These are phyloP conservation scores for Claviceps citrina DNA, from an alignment of 2,329 filamentous ascomycete genomes.

Conservation along the genomic window DNA sequence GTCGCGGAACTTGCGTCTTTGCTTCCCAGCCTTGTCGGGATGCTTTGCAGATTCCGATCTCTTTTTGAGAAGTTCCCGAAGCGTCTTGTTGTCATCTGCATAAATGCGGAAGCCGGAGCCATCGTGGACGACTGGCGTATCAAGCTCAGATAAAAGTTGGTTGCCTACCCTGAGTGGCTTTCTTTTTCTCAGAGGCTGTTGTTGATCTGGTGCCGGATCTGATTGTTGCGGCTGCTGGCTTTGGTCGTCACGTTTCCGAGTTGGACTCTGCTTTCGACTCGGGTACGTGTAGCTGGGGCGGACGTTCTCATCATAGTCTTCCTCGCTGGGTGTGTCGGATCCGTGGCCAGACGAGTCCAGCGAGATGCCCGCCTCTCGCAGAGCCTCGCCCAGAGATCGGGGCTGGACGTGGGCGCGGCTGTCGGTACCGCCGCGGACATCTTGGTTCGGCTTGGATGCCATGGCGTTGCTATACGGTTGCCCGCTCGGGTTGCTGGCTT, in stretches of 20 bases:
- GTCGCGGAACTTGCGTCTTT: conserved; percentile 22
- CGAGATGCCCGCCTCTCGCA: conserved; percentile 13
- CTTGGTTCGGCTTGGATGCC: neutral
- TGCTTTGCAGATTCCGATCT: conserved; percentile 13
- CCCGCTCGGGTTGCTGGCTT: neutral
- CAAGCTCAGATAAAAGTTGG: neutral
- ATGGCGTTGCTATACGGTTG: neutral
- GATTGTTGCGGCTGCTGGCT: neutral
- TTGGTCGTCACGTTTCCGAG: neutral
- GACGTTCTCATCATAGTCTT: conserved; percentile 28
- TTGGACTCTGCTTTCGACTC: neutral
- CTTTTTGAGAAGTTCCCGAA: conserved; percentile 15
- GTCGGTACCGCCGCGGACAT: neutral
- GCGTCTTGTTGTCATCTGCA: conserved; percentile 15
- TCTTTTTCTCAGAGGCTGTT: conserved; percentile 1
- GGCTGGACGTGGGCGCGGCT: conserved; percentile 4
- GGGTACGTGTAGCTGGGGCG: conserved; percentile 13
- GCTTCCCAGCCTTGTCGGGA: conserved; percentile 6
- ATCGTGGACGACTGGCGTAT: conserved; percentile 10
- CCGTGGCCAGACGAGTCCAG: conserved; percentile 10
- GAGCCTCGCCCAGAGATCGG: conserved; percentile 15
- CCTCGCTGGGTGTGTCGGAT: conserved; percentile 29
- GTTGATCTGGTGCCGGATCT: neutral
- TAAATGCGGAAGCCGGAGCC: conserved; percentile 13
- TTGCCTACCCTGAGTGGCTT: neutral